Percentiles rank a stretch among this genome's conserved stretches.
These are phyloP conservation scores for Albugo candida DNA, from an alignment of 352 stramenopile species.

Conservation along the genomic window DNA sequence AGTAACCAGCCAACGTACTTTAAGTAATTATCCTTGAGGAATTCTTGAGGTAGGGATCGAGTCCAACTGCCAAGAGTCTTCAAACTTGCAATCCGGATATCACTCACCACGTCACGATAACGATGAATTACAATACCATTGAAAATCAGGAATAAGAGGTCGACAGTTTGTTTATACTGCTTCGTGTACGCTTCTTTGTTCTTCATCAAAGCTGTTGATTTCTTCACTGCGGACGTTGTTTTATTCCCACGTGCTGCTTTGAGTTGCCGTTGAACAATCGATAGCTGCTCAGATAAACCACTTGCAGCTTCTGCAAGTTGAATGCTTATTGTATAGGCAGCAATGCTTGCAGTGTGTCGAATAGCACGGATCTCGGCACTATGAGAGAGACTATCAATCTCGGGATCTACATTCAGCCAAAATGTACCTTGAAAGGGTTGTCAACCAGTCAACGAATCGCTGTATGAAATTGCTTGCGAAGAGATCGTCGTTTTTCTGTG, in stretches of 20 bases:
- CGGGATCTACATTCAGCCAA: too few relatives aligned
- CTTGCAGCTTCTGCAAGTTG: slow-evolving; percentile 31
- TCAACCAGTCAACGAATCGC: slow-evolving; percentile 66
- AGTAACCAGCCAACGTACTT: slow-evolving; percentile 94
- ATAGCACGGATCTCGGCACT: slow-evolving; percentile 70
- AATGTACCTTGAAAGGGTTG: slow-evolving; percentile 42
- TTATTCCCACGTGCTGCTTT: slow-evolving; percentile 25
- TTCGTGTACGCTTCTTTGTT: slow-evolving; percentile 51
- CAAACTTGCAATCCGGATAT: slow-evolving; percentile 75
- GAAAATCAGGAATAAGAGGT: slow-evolving; percentile 48
- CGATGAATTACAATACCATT: slow-evolving; percentile 60
- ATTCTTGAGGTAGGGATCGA: slow-evolving; percentile 71
- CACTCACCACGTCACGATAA: slow-evolving; percentile 85
- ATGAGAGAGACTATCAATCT: neutral
- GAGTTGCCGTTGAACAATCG: slow-evolving; percentile 47
- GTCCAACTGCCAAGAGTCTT: slow-evolving; percentile 72
- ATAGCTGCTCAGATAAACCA: slow-evolving; percentile 36
- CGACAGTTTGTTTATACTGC: slow-evolving; percentile 24
- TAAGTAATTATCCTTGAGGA: slow-evolving; percentile 85
- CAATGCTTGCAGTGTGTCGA: slow-evolving; percentile 58
- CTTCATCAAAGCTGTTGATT: slow-evolving; percentile 33
- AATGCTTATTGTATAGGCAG: slow-evolving; percentile 39
- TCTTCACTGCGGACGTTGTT: slow-evolving; percentile 12
- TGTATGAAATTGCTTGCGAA: slow-evolving; percentile 42
- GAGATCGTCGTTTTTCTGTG: slow-evolving; percentile 60